These are phyloP conservation scores for Xerocomellus chrysenteron DNA, from an alignment of 768 basidiomycete species.

Conservation along the genomic window DNA sequence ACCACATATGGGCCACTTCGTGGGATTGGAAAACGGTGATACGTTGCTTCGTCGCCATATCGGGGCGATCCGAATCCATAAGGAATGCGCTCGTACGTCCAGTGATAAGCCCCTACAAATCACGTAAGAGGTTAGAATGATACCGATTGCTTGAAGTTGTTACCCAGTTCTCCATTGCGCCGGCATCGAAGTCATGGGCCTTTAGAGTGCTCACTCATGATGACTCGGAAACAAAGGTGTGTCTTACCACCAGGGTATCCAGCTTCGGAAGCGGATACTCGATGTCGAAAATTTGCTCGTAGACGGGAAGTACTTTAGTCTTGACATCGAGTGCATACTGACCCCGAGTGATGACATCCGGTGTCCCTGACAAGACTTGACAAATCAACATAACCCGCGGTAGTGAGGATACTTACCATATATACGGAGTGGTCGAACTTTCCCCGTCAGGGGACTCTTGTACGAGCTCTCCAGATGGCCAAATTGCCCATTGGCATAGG, in stretches of 20 bases:
- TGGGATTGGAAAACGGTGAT: conserved; percentile 79
- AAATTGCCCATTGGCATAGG: conserved; percentile 82
- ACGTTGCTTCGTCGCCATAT: conserved; percentile 73
- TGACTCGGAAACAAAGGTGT: neutral
- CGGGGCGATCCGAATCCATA: conserved; percentile 72
- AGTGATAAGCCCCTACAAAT: conserved; percentile 76
- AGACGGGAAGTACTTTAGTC: conserved; percentile 77
- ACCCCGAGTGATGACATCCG: conserved; percentile 79
- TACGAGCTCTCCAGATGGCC: conserved; percentile 72
- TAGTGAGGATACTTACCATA: conserved; percentile 53
- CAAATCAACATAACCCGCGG: neutral
- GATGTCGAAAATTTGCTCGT: conserved; percentile 90
- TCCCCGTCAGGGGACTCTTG: conserved; percentile 75
- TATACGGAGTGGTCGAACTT: conserved; percentile 77
- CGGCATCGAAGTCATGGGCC: conserved; percentile 88
- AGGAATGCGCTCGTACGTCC: conserved; percentile 82
- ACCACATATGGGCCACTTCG: conserved; percentile 86
- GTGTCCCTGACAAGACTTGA: conserved; percentile 53
- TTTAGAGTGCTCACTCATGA: conserved; percentile 19
- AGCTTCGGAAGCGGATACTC: conserved; percentile 93
- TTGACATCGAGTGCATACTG: conserved; percentile 89
- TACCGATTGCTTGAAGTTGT: neutral
- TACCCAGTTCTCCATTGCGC: conserved; percentile 93
- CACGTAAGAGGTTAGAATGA: conserved; percentile 1
- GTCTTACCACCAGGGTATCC: conserved; percentile 80